Conservation (phyloP, 345 rosid genomes). For the Bruguiera parviflora region DNA sequence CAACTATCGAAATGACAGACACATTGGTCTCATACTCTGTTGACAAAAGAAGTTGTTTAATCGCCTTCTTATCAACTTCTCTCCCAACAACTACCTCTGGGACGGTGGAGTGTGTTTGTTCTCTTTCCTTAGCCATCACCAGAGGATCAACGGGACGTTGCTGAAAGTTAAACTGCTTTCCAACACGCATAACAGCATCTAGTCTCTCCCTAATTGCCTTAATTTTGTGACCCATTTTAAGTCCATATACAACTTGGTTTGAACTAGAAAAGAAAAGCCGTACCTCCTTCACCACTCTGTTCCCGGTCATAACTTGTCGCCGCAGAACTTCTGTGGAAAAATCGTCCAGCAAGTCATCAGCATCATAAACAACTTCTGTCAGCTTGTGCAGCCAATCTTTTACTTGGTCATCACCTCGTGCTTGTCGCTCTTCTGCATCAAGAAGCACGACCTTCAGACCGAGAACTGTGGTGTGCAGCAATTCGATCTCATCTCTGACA, state of each 20-base stretch:
- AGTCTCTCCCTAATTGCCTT: conserved; percentile 18
- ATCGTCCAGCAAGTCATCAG: conserved; percentile 36
- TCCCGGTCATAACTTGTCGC: not conserved
- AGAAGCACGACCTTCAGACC: conserved; percentile 15
- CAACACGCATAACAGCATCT: conserved; percentile 12
- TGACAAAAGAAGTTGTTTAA: not conserved
- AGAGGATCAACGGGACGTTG: not conserved
- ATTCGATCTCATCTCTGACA: not conserved
- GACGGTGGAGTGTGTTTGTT: conserved; percentile 13
- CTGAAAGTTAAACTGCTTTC: not conserved
- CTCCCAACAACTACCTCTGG: conserved; percentile 21
- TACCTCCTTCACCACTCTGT: conserved; percentile 1
- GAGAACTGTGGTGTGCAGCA: not conserved
- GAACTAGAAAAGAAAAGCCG: conserved; percentile 12
- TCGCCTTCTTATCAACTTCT: conserved; percentile 11
- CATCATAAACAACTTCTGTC: conserved; percentile 25
- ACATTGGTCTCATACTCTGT: too few species aligned
- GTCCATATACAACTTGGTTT: conserved; percentile 7
- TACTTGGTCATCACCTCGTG: not conserved
- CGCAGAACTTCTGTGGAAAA: conserved; percentile 16
- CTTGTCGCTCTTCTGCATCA: not conserved
- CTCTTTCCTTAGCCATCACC: not conserved
- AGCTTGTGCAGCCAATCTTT: conserved; percentile 26
- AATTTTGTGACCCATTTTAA: conserved; percentile 16
- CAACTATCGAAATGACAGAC: too few species aligned